A percentile compares a stretch with the other conserved stretches of the same genome.
These are phyloP conservation scores for Cadophora malorum DNA, from an alignment of 2,329 filamentous ascomycete genomes.

Conservation along the genomic window DNA sequence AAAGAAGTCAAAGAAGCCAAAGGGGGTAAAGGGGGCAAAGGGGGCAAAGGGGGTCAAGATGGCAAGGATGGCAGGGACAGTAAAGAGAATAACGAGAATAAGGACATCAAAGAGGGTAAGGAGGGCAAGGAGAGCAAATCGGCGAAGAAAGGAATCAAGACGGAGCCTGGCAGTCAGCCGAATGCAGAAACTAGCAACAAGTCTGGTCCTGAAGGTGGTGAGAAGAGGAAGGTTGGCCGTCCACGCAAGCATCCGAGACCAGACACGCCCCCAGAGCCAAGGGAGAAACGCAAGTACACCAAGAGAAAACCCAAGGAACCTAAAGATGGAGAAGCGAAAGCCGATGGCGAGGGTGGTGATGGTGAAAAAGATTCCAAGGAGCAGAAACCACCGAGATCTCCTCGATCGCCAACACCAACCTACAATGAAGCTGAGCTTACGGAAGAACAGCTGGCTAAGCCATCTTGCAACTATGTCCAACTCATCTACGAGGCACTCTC, in stretches of 20 bases:
- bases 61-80: slow-evolving; percentile 53
- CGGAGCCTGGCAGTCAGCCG: slow-evolving; percentile 9
- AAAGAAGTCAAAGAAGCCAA: slow-evolving; percentile 45
- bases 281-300: slow-evolving; percentile 71
- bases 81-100: slow-evolving; percentile 56
- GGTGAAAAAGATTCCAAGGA: slow-evolving; percentile 67
- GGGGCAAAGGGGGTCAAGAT: slow-evolving; percentile 54
- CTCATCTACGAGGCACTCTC: slow-evolving; percentile 63
- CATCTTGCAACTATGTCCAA: slow-evolving; percentile 61
- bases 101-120: slow-evolving; percentile 45
- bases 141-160: slow-evolving; percentile 54
- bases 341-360: slow-evolving; percentile 59
- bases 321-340: slow-evolving; percentile 52
- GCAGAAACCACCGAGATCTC: slow-evolving; percentile 51
- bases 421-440: slow-evolving; percentile 64
- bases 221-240: slow-evolving; percentile 70
- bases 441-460: slow-evolving; percentile 75
- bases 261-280: slow-evolving; percentile 58
- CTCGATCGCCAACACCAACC: slow-evolving; percentile 58
- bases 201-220: slow-evolving; percentile 44
- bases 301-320: slow-evolving; percentile 62
- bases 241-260: slow-evolving; percentile 68
- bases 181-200: slow-evolving; percentile 5
- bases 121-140: slow-evolving; percentile 57
- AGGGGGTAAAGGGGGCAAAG: slow-evolving; percentile 59